Conservation (phyloP, 2,329 filamentous ascomycete genomes). For the Colletotrichum sp. region DNA sequence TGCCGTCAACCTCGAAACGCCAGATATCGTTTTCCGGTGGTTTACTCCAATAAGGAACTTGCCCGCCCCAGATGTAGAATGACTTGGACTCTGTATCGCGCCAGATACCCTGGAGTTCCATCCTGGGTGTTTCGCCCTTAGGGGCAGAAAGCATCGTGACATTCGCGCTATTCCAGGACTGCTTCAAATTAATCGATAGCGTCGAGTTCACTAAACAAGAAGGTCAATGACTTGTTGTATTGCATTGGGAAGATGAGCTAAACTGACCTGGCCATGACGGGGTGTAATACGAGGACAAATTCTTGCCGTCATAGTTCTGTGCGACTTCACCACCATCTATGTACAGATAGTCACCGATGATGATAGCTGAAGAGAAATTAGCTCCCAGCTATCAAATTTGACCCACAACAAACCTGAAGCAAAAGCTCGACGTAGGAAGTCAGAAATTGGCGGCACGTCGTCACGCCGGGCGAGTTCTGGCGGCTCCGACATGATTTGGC, state of each 20-base stretch:
- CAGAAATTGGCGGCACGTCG: neutral
- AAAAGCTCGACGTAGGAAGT: neutral
- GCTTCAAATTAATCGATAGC: conserved; percentile 35
- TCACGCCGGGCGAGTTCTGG: neutral
- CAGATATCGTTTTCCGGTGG: conserved; percentile 33
- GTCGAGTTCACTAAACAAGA: conserved; percentile 33
- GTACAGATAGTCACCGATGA: conserved; percentile 41
- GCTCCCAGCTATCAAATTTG: neutral
- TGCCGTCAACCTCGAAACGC: conserved; percentile 34
- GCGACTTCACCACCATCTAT: conserved; percentile 38
- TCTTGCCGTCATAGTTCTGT: conserved; percentile 32
- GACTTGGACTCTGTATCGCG: conserved; percentile 29
- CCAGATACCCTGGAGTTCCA: conserved; percentile 37
- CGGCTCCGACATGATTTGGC: neutral
- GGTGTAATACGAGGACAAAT: neutral
- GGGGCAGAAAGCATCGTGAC: conserved; percentile 31
- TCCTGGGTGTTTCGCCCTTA: conserved; percentile 29
- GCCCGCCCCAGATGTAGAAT: conserved; percentile 41
- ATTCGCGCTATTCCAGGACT: conserved; percentile 38
- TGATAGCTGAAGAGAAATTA: conserved; percentile 23
- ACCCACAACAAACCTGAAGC: neutral
- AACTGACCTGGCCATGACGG: neutral
- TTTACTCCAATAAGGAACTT: conserved; percentile 22
- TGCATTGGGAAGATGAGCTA: neutral
- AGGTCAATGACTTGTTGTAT: neutral